Evolutionary conservation across 495 filamentous ascomycete species (phyloP), one percentile per base, ranked within the genome.

Genomic region (Neurospora sp.): DNA sequence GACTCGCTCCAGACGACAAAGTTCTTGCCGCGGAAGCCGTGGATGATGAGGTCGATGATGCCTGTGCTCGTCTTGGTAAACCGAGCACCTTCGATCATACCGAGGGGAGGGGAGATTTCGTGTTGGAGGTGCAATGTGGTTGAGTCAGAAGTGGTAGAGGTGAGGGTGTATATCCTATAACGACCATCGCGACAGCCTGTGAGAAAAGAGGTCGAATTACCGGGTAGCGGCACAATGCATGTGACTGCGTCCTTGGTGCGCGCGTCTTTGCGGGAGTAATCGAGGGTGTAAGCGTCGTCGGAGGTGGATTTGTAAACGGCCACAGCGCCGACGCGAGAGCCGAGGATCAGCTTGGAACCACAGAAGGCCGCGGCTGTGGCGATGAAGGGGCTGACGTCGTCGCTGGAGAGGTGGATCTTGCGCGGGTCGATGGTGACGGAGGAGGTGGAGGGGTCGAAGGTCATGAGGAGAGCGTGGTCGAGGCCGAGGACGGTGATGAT

Each of bases 1-100:
- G 87, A 87, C 71, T 91, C 91, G 78, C 96, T 92, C 87, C 92
- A 94, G 31, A 93, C 85, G 16, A 97, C 82, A 73, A 98, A 97
- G 41, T 88, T 81, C 69, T 88, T 92, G 71, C 91, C 88, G 35
- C 86, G 88, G 80, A 97, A 98, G 14, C 96, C 96, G 81, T 90
- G 92, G 35, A 97, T 77, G 70, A 93, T 83, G 2, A 97, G 83
- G 39, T 91, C 78, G 14, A 71, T 75, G n/a, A 71, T 75, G n/a
- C 77, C 79, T 12, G 7, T 39, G 3, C 31, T 35, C 10, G n/a
- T 44, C 5, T n/a, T 27, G 10, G 46, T 71, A 2, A 94, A 85
- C 78, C 88, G 89, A 0, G 89, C 86, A 3, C 89, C 88, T 76
- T 94, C 90, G 37, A 97, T 86, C 73, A 90, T 86, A 39, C 88